Percentiles rank a stretch among this genome's conserved stretches.
Conservation (phyloP, 768 basidiomycete genomes). For the Hysterangium stoloniferum region DNA sequence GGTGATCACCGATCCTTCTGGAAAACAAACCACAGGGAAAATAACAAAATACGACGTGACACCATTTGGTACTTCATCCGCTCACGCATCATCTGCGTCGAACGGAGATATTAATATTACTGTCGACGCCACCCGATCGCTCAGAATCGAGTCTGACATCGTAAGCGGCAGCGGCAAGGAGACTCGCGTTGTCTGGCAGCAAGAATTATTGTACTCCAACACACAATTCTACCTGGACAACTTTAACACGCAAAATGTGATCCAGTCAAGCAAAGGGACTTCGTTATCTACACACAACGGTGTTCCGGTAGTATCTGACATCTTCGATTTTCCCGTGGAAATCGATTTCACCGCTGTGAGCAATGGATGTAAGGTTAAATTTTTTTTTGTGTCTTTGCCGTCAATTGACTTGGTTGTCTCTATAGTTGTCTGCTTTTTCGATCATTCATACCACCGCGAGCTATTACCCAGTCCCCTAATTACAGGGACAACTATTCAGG, state of each 20-base stretch:
- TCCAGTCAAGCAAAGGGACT: conserved; percentile 42
- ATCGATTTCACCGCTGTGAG: conserved; percentile 32
- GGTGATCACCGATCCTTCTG: conserved; percentile 57
- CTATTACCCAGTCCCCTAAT: conserved; percentile 53
- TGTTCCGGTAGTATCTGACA: conserved; percentile 35
- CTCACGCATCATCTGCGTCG: conserved; percentile 34
- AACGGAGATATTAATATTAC: conserved; percentile 50
- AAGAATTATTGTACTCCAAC: conserved; percentile 54
- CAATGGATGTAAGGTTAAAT: conserved; percentile 25
- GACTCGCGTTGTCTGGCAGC: conserved; percentile 53
- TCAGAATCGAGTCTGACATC: conserved; percentile 57
- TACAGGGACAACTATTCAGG: conserved; percentile 46
- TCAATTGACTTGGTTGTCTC: neutral
- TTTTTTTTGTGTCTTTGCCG: neutral
- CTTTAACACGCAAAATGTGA: conserved; percentile 38
- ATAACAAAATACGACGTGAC: conserved; percentile 52
- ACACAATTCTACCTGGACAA: conserved; percentile 52
- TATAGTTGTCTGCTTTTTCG: conserved; percentile 43
- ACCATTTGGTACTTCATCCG: conserved; percentile 46
- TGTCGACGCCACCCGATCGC: conserved; percentile 46
- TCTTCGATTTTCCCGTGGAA: conserved; percentile 46
- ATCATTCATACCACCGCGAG: conserved; percentile 61
- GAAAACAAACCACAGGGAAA: conserved; percentile 56
- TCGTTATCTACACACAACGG: conserved; percentile 44
- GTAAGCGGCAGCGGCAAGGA: conserved; percentile 50